Base-by-base conservation (phyloP, 2,329 filamentous ascomycete genomes). In the Fusarium nurragi region DNA sequence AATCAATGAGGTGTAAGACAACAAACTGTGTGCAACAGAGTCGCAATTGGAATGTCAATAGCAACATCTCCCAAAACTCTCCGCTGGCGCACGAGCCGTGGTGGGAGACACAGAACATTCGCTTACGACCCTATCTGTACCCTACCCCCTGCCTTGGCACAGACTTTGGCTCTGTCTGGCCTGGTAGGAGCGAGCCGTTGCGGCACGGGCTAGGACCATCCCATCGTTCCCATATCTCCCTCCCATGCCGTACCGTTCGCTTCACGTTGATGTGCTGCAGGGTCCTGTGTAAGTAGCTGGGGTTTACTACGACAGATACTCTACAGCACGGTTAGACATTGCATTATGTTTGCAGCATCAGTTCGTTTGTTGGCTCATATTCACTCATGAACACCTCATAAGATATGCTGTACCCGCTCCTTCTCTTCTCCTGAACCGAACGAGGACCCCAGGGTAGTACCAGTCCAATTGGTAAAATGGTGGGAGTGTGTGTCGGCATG, bases 201-300 rank as follows among this genome's bases (percentile, higher is more conserved):
- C 64, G 63, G 47, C 39, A 52, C 52, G 48, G 63, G 54, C 60
- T 60, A 64, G 48, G 60, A 47, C 48, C 54, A 54, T 64, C 48
- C 48, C 50, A 55, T 60, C 23, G 56, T 46, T 44, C 44, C 54
- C 44, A 49, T 55, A 46, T 46, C 54, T 37, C 53, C 39, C 34
- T 38, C 19, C 36, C n/a, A 25, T 50, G 45, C 50, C 55, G 47
- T 64, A 65, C 39, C 46, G 40, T 40, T 48, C 54, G 40, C 58
- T 60, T 51, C 54, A 66, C 49, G 49, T 66, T 68, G 56, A 54
- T 60, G 44, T 50, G 56, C 64, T 55, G 47, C 67, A 70, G 67
- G 67, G 62, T 41, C 58, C 54, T 51, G 34, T 23, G 43, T 21
- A 28, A 5, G 2, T 26, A 52, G 43, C 39, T 41, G 12, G 26